Percentiles rank a stretch among this genome's conserved stretches.
These are phyloP conservation scores for Chaetomiaceae sp. DNA, from an alignment of 2,329 filamentous ascomycete species.

Conservation along the genomic window DNA sequence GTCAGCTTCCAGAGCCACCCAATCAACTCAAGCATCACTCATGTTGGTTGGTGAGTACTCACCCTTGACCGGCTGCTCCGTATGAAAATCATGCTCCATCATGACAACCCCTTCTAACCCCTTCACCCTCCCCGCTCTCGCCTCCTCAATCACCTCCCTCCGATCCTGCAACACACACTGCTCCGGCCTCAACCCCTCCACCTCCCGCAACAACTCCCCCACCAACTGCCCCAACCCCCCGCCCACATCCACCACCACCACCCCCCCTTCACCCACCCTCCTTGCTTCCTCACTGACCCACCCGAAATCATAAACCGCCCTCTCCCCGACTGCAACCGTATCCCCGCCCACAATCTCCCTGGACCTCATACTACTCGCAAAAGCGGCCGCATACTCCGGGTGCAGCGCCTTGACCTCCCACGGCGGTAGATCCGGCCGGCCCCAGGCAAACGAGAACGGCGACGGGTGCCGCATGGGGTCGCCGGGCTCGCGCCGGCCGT, in stretches of 20 bases:
- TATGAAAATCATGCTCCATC: slow-evolving; percentile 28
- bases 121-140: slow-evolving; percentile 8
- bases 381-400: slow-evolving; percentile 19
- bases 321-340: slow-evolving; percentile 10
- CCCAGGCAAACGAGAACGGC: slow-evolving; percentile 24
- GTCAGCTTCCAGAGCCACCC: background rate
- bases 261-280: background rate
- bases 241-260: slow-evolving; percentile 19
- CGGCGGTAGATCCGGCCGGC: slow-evolving; percentile 19
- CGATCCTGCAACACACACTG: slow-evolving; percentile 19
- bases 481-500: slow-evolving; percentile 20
- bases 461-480: slow-evolving; percentile 15
- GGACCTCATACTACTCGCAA: slow-evolving; percentile 21
- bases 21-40: too few relatives aligned
- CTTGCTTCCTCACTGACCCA: slow-evolving; percentile 21
- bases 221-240: slow-evolving; percentile 22
- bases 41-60: too few relatives aligned
- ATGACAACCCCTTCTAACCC: slow-evolving; percentile 17
- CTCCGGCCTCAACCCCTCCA: slow-evolving; percentile 4
- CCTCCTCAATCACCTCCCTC: slow-evolving; percentile 21
- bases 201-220: slow-evolving; percentile 12
- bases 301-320: slow-evolving; percentile 22
- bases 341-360: slow-evolving; percentile 20
- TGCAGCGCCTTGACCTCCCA: slow-evolving; percentile 26
- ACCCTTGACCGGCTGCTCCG: slow-evolving; percentile 25